Conservation (phyloP, 2,329 filamentous ascomycete genomes). For the Arthrobotrys entomopaga region DNA sequence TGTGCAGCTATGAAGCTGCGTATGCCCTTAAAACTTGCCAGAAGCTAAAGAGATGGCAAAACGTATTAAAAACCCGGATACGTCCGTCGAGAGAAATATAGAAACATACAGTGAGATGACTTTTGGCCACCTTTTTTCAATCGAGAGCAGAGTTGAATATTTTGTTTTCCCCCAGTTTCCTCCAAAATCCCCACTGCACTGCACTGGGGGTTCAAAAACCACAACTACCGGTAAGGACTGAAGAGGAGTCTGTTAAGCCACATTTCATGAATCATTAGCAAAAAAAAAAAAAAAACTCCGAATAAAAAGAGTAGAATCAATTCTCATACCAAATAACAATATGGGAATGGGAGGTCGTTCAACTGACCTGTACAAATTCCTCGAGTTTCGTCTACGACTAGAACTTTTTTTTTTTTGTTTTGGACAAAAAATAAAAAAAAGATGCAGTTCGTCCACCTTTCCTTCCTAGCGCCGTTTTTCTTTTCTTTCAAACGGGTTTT, state of each 20-base stretch:
- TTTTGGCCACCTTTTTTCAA: slow-evolving; percentile 13
- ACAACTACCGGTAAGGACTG: slow-evolving; percentile 8
- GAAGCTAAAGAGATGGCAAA: slow-evolving; percentile 5
- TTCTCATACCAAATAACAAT: slow-evolving; percentile 2
- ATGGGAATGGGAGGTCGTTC: not conserved
- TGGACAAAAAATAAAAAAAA: slow-evolving; percentile 14
- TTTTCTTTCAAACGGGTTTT: slow-evolving; percentile 10
- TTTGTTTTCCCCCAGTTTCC: slow-evolving; percentile 1
- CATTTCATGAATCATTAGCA: not conserved
- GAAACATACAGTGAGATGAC: not conserved
- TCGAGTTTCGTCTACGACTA: not conserved
- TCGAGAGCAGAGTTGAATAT: not conserved
- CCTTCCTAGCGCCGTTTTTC: not conserved
- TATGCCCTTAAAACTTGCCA: slow-evolving; percentile 34
- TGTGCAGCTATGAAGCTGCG: slow-evolving; percentile 46
- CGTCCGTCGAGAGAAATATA: not conserved
- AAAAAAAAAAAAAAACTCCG: not conserved
- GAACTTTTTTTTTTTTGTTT: no score
- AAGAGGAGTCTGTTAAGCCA: slow-evolving; percentile 3
- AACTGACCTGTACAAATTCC: slow-evolving; percentile 26
- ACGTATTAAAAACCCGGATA: not conserved
- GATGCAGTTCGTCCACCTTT: slow-evolving; percentile 1
- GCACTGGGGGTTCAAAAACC: not conserved
- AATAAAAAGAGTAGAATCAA: not conserved
- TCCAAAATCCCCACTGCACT: not conserved